phyloP scores from a whole-genome alignment of 345 rosid genomes.

The Toxicodendron radicans region DNA sequence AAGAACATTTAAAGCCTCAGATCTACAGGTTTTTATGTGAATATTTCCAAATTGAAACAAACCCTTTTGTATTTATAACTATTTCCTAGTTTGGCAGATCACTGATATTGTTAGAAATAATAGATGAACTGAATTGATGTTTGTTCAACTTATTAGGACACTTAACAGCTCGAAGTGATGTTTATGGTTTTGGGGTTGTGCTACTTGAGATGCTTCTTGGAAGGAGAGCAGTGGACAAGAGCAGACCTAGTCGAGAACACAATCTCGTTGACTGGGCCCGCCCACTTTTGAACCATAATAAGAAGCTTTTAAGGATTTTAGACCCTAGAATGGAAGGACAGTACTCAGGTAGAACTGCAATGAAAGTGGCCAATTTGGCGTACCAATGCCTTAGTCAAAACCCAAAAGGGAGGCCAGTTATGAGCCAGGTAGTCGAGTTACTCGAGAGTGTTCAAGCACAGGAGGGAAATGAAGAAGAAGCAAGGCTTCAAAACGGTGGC shows the following conservation, averaged over 20 bases:
- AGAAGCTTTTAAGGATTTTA: constrained; percentile 80
- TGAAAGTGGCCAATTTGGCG: constrained; percentile 76
- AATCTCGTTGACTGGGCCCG: constrained; percentile 98
- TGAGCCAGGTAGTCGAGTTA: constrained; percentile 82
- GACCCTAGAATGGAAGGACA: constrained; percentile 95
- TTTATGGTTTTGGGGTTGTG: constrained; percentile 95
- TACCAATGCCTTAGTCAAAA: constrained; percentile 94
- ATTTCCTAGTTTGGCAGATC: neutral
- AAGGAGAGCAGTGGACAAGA: constrained; percentile 91
- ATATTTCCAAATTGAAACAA: neutral
- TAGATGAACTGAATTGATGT: constrained; percentile 11
- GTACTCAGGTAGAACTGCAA: constrained; percentile 53
- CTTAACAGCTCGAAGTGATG: constrained; percentile 94
- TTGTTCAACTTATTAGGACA: constrained; percentile 60
- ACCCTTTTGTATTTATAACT: neutral
- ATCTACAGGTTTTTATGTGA: neutral
- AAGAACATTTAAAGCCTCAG: neutral
- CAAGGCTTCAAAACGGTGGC: constrained; percentile 39
- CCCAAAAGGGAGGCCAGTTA: constrained; percentile 81
- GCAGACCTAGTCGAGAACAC: constrained; percentile 84
- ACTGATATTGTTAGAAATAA: neutral
- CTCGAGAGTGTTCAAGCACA: constrained; percentile 57
- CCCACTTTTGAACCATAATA: constrained; percentile 77
- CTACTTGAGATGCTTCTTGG: constrained; percentile 95
- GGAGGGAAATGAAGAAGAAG: constrained; percentile 40